phyloP scores from a whole-genome alignment of 768 basidiomycete genomes.

The Cystoderma amianthinum region DNA sequence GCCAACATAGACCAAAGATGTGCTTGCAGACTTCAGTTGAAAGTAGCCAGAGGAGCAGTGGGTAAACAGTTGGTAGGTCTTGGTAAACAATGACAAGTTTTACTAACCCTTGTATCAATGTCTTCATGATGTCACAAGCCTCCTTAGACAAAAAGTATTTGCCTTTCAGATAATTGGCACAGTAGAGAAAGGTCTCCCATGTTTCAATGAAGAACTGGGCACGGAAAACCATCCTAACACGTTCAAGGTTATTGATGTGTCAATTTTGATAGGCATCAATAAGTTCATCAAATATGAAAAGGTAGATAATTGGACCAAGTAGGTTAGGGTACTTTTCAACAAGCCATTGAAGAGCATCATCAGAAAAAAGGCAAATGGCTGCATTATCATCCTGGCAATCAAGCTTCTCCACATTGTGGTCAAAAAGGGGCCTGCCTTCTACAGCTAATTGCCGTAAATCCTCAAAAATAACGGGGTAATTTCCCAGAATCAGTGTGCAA shows the following conservation, averaged over 20 bases:
- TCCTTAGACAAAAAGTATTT: too few species aligned
- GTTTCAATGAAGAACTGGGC: conserved; percentile 24
- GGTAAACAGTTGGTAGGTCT: too few species aligned
- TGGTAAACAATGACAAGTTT: too few species aligned
- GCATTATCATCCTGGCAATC: conserved; percentile 40
- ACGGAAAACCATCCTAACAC: conserved; percentile 20
- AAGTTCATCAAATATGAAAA: conserved; percentile 32
- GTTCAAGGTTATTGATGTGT: conserved; percentile 13
- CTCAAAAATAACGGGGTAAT: conserved; percentile 11
- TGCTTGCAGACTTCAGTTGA: too few species aligned
- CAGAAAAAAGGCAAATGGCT: conserved; percentile 30
- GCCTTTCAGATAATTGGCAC: too few species aligned
- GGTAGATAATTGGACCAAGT: conserved; percentile 20
- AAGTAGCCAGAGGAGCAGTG: too few species aligned
- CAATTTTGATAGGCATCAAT: conserved; percentile 31
- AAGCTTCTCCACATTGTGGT: conserved; percentile 25
- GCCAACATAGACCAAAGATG: too few species aligned
- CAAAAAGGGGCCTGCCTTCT: conserved; percentile 11
- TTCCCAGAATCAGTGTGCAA: conserved; percentile 15
- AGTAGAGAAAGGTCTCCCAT: too few species aligned
- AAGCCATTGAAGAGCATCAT: conserved; percentile 17
- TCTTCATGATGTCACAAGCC: too few species aligned
- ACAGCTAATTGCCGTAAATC: conserved; percentile 12
- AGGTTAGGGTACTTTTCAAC: conserved; percentile 15
- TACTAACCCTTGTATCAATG: too few species aligned